Base-by-base conservation (phyloP, 768 basidiomycete species). In the Fomitopsis pulvina region DNA sequence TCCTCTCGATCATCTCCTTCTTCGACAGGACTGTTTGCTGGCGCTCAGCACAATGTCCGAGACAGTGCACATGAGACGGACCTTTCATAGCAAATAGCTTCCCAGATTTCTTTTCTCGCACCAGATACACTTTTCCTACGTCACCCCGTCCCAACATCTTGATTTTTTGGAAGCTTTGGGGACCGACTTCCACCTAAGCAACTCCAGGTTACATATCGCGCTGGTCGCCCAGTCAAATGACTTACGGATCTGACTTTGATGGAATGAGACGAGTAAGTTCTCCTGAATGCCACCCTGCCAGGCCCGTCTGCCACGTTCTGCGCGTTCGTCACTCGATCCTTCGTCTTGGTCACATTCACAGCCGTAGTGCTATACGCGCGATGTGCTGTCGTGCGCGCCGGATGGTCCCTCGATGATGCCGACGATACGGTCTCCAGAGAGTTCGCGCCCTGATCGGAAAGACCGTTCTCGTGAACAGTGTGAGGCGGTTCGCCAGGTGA, bases 81-180 rank as follows among this genome's bases (percentile, higher is more conserved):
- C 94, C 94, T 83, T 99, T 99, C 96, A 99, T 99, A 51, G 96
- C 96, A 70, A 84, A 99, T 55, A 98, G 75, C 70, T 95, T 96
- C 60, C 83, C 80, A 43, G 84, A 84, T 78, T 98, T 98, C 81
- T 99, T 98, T 74, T 99, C 96, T 60, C 88, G 80, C 44, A 99
- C 96, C 40, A 99, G 80, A 71, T 97, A 99, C 37, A 99, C 96
- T 66, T 95, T 89, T 18, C 96, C 96, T 41, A 99, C 96, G 68
- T 99, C 96, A 41, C 96, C 96, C 66, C 96, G 92, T 41, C 96
- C 96, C n/a, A 98, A 77, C 78, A 99, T 78, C 72, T 94, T 96
- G 71, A 98, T 75, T 74, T 99, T 99, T 63, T 87, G 78, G 70
- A 99, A 99, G 66, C 91, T 93, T 42, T 83, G 83, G 49, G 96